These are phyloP conservation scores for Atkinsonella hypoxylon DNA, from an alignment of 2,329 filamentous ascomycete species.

Conservation along the genomic window DNA sequence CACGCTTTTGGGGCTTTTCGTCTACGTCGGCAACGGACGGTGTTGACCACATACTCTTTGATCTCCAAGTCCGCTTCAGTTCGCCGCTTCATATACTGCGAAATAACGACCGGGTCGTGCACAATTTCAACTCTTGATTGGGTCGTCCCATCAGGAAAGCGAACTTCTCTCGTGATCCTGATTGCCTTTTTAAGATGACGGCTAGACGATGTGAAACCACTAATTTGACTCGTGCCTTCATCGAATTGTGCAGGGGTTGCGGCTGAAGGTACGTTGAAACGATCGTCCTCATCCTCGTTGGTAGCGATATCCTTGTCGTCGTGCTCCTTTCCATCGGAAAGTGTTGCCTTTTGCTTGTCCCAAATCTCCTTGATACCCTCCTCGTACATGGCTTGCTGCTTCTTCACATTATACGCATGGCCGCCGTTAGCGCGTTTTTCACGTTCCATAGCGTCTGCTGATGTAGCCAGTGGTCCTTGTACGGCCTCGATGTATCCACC, in stretches of 20 bases:
- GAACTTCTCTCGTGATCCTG: constrained; percentile 58
- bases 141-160: constrained; percentile 32
- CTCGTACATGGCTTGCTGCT: constrained; percentile 85
- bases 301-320: constrained; percentile 48
- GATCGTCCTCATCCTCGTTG: constrained; percentile 50
- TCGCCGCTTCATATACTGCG: constrained; percentile 73
- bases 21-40: constrained; percentile 5
- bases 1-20: constrained; percentile 7
- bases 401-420: constrained; percentile 94
- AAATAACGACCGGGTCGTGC: constrained; percentile 75
- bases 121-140: constrained; percentile 57
- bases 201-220: constrained; percentile 52
- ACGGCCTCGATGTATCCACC: constrained; percentile 83
- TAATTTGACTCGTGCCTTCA: constrained; percentile 71
- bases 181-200: constrained; percentile 55
- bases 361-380: constrained; percentile 86
- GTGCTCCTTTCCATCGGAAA: constrained; percentile 61
- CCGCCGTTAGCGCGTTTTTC: constrained; percentile 83
- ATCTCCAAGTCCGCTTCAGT: constrained; percentile 58
- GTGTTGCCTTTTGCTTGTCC: constrained; percentile 71
- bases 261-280: constrained; percentile 60
- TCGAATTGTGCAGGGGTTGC: constrained; percentile 57
- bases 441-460: constrained; percentile 76
- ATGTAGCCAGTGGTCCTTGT: constrained; percentile 50
- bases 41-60: constrained; percentile 49